These are phyloP conservation scores for Clausena lansium DNA, from an alignment of 345 rosid genomes.

Conservation along the genomic window DNA sequence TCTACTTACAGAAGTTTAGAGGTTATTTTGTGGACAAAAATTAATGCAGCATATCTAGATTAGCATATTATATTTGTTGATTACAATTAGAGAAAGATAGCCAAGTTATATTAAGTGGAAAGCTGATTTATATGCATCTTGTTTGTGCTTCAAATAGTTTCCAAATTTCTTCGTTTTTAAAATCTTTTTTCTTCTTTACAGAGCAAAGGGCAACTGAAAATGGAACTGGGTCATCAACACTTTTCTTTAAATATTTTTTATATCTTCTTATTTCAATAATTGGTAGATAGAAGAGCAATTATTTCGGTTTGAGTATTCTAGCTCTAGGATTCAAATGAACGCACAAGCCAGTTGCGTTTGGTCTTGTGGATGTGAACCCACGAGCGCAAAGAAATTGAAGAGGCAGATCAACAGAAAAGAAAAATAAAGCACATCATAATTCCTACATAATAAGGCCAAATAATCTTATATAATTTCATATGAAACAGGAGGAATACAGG, in stretches of 20 bases:
- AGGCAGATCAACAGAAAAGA: background rate
- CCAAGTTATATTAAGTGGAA: background rate
- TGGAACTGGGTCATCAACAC: background rate
- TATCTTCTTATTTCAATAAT: background rate
- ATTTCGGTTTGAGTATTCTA: background rate
- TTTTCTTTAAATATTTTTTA: background rate
- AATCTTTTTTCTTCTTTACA: background rate
- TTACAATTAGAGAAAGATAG: background rate
- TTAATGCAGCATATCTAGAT: background rate
- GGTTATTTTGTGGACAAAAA: background rate
- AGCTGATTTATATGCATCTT: background rate
- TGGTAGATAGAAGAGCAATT: background rate
- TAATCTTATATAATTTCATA: background rate
- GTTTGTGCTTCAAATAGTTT: background rate
- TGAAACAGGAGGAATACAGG: background rate
- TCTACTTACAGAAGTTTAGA: constrained; percentile 7
- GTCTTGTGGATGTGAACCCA: background rate
- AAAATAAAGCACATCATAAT: too few relatives aligned
- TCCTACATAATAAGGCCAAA: background rate
- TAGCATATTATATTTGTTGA: background rate
- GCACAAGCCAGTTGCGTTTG: background rate
- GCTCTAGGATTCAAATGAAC: background rate
- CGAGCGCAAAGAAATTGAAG: background rate
- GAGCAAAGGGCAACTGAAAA: background rate
- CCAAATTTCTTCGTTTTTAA: background rate